Percentiles rank a stretch among this genome's conserved stretches.
These are phyloP conservation scores for Pueraria montana DNA, from an alignment of 306 rosid genomes.

Conservation along the genomic window DNA sequence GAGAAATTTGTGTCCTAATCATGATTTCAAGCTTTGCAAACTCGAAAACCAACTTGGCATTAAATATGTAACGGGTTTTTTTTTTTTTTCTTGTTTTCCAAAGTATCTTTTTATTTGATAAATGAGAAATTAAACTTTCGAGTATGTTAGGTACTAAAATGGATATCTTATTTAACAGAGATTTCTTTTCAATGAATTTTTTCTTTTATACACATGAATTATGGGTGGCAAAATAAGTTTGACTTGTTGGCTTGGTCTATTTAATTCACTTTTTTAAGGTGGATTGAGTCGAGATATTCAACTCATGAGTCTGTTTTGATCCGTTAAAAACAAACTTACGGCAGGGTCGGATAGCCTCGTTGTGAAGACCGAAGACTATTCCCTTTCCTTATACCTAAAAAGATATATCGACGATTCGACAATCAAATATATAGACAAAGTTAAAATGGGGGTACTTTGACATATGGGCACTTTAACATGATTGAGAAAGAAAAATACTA, in stretches of 20 bases:
- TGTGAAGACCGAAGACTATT: too few relatives aligned
- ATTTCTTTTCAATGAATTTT: background rate
- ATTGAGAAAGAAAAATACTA: too few relatives aligned
- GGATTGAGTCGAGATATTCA: too few relatives aligned
- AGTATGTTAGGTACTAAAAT: background rate
- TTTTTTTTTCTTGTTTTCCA: background rate
- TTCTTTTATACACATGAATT: background rate
- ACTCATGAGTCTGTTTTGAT: too few relatives aligned
- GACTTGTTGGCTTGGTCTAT: background rate
- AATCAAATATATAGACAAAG: too few relatives aligned
- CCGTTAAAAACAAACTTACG: too few relatives aligned
- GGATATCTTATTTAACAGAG: background rate
- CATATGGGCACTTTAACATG: too few relatives aligned
- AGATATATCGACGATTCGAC: too few relatives aligned
- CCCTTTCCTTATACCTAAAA: too few relatives aligned
- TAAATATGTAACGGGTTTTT: background rate
- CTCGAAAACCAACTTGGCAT: background rate
- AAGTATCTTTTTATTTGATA: background rate
- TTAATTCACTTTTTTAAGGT: background rate
- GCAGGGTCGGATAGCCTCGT: too few relatives aligned
- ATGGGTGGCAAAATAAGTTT: background rate
- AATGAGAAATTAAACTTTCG: too few relatives aligned
- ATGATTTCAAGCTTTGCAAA: background rate
- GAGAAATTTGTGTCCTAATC: background rate
- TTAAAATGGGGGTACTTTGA: too few relatives aligned